A percentile compares a stretch with the other conserved stretches of the same genome.
phyloP scores from a whole-genome alignment of 23 red algal genomes.

The Agarophyton chilense region DNA sequence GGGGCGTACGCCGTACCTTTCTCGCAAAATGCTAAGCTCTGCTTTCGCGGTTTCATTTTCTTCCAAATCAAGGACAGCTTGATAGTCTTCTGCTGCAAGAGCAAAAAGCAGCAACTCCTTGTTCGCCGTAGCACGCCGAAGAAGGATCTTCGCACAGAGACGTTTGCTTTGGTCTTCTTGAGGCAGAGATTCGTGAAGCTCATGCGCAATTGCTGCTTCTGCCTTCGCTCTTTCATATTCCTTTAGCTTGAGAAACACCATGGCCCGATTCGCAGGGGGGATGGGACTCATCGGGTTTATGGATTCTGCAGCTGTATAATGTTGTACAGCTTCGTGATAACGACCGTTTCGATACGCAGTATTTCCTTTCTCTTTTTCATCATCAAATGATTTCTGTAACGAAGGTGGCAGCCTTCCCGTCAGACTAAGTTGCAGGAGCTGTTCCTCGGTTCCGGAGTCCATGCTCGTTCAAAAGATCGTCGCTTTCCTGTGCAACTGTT shows the following conservation, averaged over 20 bases:
- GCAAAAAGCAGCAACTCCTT: slow-evolving; percentile 39
- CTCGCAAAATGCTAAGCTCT: not conserved
- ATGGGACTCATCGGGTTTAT: slow-evolving; percentile 58
- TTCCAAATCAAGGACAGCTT: slow-evolving; percentile 25
- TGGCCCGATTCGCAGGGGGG: slow-evolving; percentile 56
- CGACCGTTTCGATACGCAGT: slow-evolving; percentile 33
- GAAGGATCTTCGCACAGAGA: slow-evolving; percentile 30
- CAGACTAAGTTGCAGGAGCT: slow-evolving; percentile 39
- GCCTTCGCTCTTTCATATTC: slow-evolving; percentile 21
- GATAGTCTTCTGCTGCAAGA: slow-evolving; percentile 55
- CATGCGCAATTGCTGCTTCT: slow-evolving; percentile 40
- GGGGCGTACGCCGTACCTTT: slow-evolving; percentile 12
- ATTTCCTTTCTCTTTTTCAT: slow-evolving; percentile 37
- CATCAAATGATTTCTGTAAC: slow-evolving; percentile 14
- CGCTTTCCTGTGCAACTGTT: no score
- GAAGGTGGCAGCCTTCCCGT: slow-evolving; percentile 21
- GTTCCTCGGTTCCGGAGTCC: slow-evolving; percentile 11
- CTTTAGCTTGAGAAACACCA: slow-evolving; percentile 53
- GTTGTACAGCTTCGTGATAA: slow-evolving; percentile 32
- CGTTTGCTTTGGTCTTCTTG: not conserved
- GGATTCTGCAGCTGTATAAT: slow-evolving; percentile 36
- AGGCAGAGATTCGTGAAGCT: slow-evolving; percentile 44
- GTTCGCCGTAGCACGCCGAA: slow-evolving; percentile 41
- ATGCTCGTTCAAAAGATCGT: not conserved
- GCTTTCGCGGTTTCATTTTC: slow-evolving; percentile 26